Evolutionary conservation across 1,284 basidiomycete species (phyloP).

Genomic region (Fomitopsis palustris): DNA sequence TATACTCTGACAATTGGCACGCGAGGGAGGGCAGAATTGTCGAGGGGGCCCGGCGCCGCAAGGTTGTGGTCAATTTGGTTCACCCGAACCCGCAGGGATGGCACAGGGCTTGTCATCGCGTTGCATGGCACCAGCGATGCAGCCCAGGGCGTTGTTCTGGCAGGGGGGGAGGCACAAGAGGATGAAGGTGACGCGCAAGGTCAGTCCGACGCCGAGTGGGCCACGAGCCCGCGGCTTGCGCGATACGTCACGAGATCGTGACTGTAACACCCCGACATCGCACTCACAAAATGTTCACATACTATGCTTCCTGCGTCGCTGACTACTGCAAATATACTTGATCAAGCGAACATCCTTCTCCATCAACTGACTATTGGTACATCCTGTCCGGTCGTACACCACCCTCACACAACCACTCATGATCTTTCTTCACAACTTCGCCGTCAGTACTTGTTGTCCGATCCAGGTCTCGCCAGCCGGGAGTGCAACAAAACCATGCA

Average conservation of each 20-base stretch:
- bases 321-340: background rate
- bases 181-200: background rate
- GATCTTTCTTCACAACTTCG: conserved; percentile 7
- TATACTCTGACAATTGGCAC: conserved; percentile 87
- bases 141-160: background rate
- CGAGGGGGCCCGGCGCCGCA: conserved; percentile 52
- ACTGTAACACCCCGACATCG: background rate
- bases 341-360: background rate
- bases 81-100: conserved; percentile 51
- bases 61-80: conserved; percentile 68
- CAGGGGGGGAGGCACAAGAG: background rate
- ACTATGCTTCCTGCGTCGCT: too few species aligned
- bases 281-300: too few species aligned
- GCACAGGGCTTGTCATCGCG: conserved; percentile 21
- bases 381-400: background rate
- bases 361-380: background rate
- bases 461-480: conserved; percentile 67
- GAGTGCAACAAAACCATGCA: conserved; percentile 60
- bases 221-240: background rate
- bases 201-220: background rate
- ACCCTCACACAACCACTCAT: background rate
- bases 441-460: conserved; percentile 67
- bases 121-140: conserved; percentile 3
- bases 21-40: conserved; percentile 57
- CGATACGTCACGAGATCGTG: background rate